Base-by-base conservation (phyloP, 2,329 filamentous ascomycete species). In the Sporothrix brunneoviolacea region DNA sequence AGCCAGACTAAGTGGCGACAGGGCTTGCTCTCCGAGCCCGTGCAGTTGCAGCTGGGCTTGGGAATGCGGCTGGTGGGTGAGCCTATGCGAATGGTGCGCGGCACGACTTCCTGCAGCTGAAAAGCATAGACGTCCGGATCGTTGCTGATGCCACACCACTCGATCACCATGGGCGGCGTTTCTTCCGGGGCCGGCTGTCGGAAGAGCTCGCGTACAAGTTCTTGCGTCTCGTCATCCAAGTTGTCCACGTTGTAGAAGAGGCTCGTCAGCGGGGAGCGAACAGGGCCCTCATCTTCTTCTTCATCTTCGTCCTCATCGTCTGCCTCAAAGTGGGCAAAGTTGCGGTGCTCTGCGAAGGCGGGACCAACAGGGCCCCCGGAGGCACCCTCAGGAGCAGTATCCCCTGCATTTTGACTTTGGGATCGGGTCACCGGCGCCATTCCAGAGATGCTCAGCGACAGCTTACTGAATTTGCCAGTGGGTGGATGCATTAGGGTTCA, bases 1-100 rank as follows among this genome's bases (percentile, higher is more conserved):
- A 80, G 66, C 75, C 76, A 79, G 24, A 80, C 60, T 27, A 77
- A 62, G 53, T 80, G 77, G 10, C 70, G 66, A 58, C 77, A 80
- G 0, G 72, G 73, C 32, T 59, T 55, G 60, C 56, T 48, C 52
- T 54, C 52, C 5, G 32, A 22, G 19, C 39, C 51, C 2, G 50
- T 59, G 53, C 76, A 79, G 24, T 71, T 74, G 62, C 77, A 80
- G 16, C 61, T 67, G 4, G 77, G 68, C 1, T 59, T 59, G 2
- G 71, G 64, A 42, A 66, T 68, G 30, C 60, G 67, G 54, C 70
- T 70, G 27, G 61, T 61, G 0, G 66, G 60, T 2, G 68, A 64
- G 2, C 72, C 71, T 27, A 77, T 75, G 36, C 75, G 70, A 37
- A 80, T 68, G 16, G 73, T 75, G 10, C 73, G 71, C 13, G 74